Evolutionary conservation across 2,329 filamentous ascomycete genomes (phyloP).

Genomic region (Mollisiaceae sp.): DNA sequence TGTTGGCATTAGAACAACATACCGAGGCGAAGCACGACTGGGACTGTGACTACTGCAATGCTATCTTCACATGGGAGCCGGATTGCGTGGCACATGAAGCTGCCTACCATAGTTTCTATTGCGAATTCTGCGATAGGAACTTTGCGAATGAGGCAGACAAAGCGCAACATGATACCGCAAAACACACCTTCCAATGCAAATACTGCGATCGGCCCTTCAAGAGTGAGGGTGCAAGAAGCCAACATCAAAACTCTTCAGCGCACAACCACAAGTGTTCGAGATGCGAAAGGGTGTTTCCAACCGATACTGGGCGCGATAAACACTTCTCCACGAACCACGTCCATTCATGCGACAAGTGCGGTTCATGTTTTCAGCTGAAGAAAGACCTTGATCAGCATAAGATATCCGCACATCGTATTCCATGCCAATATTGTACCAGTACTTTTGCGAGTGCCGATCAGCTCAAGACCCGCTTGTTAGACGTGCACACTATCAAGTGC

Average conservation of each 20-base stretch:
- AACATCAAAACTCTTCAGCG: not conserved
- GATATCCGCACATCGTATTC: not conserved
- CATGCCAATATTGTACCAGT: not conserved
- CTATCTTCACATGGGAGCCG: not conserved
- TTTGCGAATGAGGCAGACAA: not conserved
- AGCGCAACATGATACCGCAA: not conserved
- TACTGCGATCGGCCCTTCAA: not conserved
- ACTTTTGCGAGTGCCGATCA: not conserved
- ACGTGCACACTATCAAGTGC: not conserved
- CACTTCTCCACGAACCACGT: not conserved
- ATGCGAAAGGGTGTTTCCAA: not conserved
- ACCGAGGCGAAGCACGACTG: not conserved
- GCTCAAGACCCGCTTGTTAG: not conserved
- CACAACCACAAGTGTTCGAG: not conserved
- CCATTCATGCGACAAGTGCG: not conserved
- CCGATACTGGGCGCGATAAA: not conserved
- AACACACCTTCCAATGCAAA: not conserved
- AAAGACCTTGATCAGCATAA: not conserved
- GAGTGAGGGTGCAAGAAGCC: not conserved
- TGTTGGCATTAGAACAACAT: not conserved
- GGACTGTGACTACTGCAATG: not conserved
- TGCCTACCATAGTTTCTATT: not conserved
- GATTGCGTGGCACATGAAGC: not conserved
- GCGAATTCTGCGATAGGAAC: not conserved
- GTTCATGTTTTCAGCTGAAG: not conserved